These are phyloP conservation scores for Auriscalpium microsporum DNA, from an alignment of 768 basidiomycete genomes.

Conservation along the genomic window DNA sequence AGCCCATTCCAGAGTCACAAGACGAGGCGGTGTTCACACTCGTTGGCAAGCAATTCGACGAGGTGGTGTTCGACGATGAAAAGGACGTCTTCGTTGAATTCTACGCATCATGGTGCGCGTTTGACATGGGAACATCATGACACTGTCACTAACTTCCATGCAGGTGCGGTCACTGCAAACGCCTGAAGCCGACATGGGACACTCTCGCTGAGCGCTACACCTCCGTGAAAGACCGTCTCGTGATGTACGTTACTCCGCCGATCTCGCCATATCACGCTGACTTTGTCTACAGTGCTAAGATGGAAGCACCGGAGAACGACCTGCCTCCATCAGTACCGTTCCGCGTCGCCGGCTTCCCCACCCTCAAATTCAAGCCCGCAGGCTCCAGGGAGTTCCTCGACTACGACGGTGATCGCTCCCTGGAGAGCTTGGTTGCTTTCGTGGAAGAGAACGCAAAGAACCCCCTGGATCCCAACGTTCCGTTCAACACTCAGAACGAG, in stretches of 20 bases:
- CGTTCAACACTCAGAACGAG: conserved; percentile 9
- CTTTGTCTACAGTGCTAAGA: conserved; percentile 63
- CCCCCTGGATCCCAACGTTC: conserved; percentile 36
- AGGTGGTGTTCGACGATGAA: conserved; percentile 73
- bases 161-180: conserved; percentile 95
- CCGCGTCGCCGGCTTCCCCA: conserved; percentile 86
- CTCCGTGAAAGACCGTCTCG: conserved; percentile 58
- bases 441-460: conserved; percentile 78
- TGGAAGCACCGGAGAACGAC: conserved; percentile 96
- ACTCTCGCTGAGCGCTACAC: conserved; percentile 80
- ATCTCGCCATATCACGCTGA: conserved; percentile 9
- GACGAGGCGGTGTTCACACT: conserved; percentile 75
- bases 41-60: conserved; percentile 85
- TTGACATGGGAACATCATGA: not conserved
- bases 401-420: conserved; percentile 85
- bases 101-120: conserved; percentile 85
- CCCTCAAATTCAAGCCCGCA: conserved; percentile 92
- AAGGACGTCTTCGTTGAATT: conserved; percentile 98
- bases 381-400: conserved; percentile 82
- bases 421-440: conserved; percentile 80
- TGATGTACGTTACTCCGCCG: conserved; percentile 49
- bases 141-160: no score
- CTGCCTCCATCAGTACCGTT: conserved; percentile 83
- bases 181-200: conserved; percentile 92
- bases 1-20: conserved; percentile 77